Evolutionary conservation across 176 grass and related monocot genomes (phyloP).

Genomic region (Pharus latifolius): DNA sequence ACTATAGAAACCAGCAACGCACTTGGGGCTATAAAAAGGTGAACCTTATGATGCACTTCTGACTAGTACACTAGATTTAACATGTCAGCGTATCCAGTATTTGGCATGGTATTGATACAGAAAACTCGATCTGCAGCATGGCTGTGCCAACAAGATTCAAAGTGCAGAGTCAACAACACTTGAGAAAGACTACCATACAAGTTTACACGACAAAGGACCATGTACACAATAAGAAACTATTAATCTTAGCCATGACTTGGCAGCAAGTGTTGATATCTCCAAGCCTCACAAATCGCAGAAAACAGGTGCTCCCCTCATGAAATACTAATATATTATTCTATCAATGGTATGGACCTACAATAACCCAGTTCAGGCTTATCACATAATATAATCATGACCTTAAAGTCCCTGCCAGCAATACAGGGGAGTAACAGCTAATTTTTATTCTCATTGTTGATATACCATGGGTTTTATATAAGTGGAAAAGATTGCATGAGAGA

Average conservation of each 20-base stretch:
- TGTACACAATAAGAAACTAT: neutral
- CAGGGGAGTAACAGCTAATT: neutral
- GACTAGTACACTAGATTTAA: neutral
- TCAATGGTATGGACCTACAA: neutral
- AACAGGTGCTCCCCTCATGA: neutral
- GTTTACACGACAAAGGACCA: neutral
- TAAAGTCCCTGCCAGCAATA: neutral
- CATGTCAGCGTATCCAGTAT: neutral
- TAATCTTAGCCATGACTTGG: neutral
- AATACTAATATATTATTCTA: constrained; percentile 12
- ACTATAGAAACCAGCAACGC: neutral
- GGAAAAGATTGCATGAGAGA: neutral
- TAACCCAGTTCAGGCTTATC: neutral
- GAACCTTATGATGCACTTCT: neutral
- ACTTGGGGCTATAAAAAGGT: neutral
- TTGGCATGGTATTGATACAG: neutral
- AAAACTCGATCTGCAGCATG: neutral
- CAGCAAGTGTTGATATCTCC: neutral
- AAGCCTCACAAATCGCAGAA: neutral
- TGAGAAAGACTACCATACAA: neutral
- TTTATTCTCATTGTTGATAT: neutral
- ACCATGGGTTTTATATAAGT: neutral
- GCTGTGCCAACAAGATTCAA: neutral
- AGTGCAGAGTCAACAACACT: neutral
- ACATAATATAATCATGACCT: constrained; percentile 6